Evolutionary conservation across 73 alveolate genomes (phyloP).

Genomic region (Effrenium voratum): DNA sequence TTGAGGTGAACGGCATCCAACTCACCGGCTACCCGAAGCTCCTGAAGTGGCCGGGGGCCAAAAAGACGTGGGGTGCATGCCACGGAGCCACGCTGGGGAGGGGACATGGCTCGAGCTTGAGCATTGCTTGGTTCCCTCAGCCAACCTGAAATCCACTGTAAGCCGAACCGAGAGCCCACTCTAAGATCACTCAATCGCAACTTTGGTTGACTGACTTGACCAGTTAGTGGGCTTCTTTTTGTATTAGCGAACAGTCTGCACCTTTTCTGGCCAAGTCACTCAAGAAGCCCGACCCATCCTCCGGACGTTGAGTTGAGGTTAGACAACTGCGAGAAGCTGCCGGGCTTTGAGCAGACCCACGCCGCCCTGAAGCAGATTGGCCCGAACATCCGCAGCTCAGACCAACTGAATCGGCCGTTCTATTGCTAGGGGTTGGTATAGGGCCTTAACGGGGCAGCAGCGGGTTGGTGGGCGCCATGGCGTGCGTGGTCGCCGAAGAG

Average conservation of each 20-base stretch:
- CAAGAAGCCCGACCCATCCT: neutral
- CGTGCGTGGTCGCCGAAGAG: too few relatives aligned
- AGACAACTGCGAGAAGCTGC: neutral
- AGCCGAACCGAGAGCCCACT: neutral
- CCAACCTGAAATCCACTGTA: neutral
- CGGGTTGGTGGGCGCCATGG: too few relatives aligned
- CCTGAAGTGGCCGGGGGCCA: too few relatives aligned
- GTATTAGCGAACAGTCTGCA: neutral
- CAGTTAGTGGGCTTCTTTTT: neutral
- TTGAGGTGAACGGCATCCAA: constrained; percentile 19
- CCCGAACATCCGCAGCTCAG: neutral
- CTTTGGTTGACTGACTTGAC: neutral
- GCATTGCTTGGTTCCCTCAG: neutral
- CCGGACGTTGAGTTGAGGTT: neutral
- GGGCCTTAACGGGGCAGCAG: too few relatives aligned
- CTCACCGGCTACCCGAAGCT: constrained; percentile 18
- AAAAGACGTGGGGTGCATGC: too few relatives aligned
- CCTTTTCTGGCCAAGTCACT: neutral
- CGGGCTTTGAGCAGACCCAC: constrained; percentile 26
- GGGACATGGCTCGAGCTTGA: neutral
- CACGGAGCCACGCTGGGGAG: constrained; percentile 1
- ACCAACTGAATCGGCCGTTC: neutral
- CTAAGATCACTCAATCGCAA: neutral
- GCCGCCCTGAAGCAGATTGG: constrained; percentile 22
- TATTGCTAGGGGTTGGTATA: too few relatives aligned